Evolutionary conservation across 768 basidiomycete species (phyloP).

Genomic region (Lentinula edodes): DNA sequence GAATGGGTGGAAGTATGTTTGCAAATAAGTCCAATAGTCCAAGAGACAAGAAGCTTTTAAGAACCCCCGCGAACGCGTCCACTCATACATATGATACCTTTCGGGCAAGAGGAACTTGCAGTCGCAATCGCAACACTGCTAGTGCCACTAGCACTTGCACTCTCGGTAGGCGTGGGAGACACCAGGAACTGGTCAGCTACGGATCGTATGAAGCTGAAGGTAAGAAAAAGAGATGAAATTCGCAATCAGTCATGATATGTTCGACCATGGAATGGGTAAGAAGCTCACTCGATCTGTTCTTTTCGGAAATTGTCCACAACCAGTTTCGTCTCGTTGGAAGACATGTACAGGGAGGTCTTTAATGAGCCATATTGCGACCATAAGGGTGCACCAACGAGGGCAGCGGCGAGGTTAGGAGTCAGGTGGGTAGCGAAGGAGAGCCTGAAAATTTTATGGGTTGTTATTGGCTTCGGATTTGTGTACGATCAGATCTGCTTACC

Average conservation of each 20-base stretch:
- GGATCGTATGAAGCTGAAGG: neutral
- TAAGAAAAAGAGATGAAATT: too few species aligned
- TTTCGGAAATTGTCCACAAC: constrained; percentile 2
- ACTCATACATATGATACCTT: neutral
- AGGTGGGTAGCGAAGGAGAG: constrained; percentile 4
- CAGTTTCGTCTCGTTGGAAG: neutral
- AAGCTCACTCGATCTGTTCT: neutral
- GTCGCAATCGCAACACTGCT: neutral
- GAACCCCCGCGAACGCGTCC: neutral
- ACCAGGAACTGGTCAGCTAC: neutral
- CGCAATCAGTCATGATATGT: neutral
- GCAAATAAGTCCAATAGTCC: neutral
- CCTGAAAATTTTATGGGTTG: neutral
- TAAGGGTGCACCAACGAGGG: neutral
- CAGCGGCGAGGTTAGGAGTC: constrained; percentile 1
- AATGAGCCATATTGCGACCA: neutral
- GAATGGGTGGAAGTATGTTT: too few species aligned
- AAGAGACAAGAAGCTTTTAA: neutral
- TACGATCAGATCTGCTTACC: neutral
- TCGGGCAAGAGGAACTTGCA: neutral
- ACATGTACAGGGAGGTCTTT: neutral
- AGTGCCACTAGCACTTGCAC: neutral
- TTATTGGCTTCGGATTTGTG: neutral
- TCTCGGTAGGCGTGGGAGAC: neutral
- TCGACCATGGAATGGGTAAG: neutral